Base-by-base conservation (phyloP, 306 rosid species). In the Cucurbita argyrosperma region DNA sequence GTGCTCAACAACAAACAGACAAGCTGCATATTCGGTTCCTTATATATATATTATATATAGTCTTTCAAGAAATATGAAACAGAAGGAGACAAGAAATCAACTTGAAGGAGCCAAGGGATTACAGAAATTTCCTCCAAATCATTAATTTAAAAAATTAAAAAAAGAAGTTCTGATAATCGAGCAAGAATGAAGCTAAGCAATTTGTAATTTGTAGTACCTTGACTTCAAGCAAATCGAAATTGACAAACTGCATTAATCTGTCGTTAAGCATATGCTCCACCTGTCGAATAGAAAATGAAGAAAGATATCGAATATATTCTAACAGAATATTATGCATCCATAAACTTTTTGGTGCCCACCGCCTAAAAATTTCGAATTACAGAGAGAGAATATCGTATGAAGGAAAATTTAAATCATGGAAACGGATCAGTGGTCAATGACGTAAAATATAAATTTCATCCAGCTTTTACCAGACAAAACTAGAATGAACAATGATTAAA, bases 241-340 rank as follows among this genome's bases (percentile, higher is more conserved):
- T 95, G 79, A 87, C 99, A 83, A 95, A 95, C 70, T 91, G 99
- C 71, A 89, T 87, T 81, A 95, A 86, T 87, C 99, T 91, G 87
- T 95, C 99, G 76, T 95, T 95, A 78, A 95, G 88, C 90, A 95
- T 91, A 80, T 88, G 97, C 83, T 95, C 99, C 83, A 95, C 96
- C 99, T 95, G 91, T 74, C 47, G 8, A 35, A 70, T 70, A 71
- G 65, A 62, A 80, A 76, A 35, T 47, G 40, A 52, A 52, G 42
- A 74, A 63, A 62, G 18, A 46, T 56, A 47, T 26, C 10, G 40
- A 69, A 69, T 49, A 57, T 26, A 4, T 69, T 69, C 40, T 46
- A 69, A 47, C 23, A 26, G 1, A 50, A 16, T 51, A 68, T 16
- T 26, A 56, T 23, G 49, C 58, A 7, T 68, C 57, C 13, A 23